Evolutionary conservation across 305 asterid species (phyloP).

Genomic region (Fraxinus floribunda): DNA sequence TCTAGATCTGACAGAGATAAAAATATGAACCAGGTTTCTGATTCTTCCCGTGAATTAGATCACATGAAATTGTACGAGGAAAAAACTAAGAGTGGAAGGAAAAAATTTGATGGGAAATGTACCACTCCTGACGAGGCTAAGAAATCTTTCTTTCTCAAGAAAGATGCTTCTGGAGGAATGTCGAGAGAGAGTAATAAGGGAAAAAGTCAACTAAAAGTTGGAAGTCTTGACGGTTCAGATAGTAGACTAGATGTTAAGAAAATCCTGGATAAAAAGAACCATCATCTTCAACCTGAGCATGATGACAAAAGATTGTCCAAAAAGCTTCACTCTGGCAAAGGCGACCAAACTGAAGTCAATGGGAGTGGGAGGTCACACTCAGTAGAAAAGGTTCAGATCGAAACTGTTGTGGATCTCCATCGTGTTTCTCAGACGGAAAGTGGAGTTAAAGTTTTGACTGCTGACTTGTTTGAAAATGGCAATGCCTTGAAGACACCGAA

Average conservation of each 20-base stretch:
- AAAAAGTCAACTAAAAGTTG: constrained; percentile 42
- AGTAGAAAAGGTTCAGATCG: constrained; percentile 55
- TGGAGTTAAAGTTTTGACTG: constrained; percentile 35
- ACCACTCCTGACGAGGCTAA: constrained; percentile 48
- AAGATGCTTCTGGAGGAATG: constrained; percentile 53
- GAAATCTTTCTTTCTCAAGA: constrained; percentile 44
- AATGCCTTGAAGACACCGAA: constrained; percentile 36
- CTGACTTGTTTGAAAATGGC: constrained; percentile 39
- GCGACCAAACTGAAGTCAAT: constrained; percentile 41
- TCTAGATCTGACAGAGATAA: constrained; percentile 39
- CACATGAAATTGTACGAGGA: constrained; percentile 32
- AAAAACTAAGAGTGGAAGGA: constrained; percentile 44
- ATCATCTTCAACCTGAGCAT: constrained; percentile 37
- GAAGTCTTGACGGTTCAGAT: constrained; percentile 39
- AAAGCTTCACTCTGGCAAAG: constrained; percentile 27
- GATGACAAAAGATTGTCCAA: constrained; percentile 52
- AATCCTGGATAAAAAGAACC: constrained; percentile 50
- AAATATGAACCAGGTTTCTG: constrained; percentile 37
- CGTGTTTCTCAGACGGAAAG: constrained; percentile 52
- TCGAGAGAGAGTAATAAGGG: constrained; percentile 45
- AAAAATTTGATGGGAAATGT: constrained; percentile 41
- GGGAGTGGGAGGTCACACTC: constrained; percentile 60
- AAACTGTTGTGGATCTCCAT: constrained; percentile 30
- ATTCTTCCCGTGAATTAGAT: constrained; percentile 37
- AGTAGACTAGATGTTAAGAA: constrained; percentile 20